A percentile compares a stretch with the other conserved stretches of the same genome.
Conservation (phyloP, 306 rosid genomes). For the Ormosia emarginata region DNA sequence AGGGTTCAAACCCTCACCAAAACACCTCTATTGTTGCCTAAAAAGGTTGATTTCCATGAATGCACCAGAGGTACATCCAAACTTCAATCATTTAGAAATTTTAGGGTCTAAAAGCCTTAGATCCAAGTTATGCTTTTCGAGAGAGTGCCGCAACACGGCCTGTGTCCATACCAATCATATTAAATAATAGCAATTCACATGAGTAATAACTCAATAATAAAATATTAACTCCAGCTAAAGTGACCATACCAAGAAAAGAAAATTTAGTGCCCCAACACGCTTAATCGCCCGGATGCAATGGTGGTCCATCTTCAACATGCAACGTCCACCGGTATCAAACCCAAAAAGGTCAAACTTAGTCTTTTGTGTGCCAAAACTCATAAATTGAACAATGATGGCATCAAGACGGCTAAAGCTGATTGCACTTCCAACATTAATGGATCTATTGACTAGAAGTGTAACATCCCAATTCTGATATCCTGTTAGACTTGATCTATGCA, state of each 20-base stretch:
- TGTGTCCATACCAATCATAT: no score
- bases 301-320: slow-evolving; percentile 98
- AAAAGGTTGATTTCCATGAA: no score
- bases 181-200: no score
- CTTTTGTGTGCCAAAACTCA: slow-evolving; percentile 37
- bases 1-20: no score
- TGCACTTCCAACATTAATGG: slow-evolving; percentile 85
- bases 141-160: no score
- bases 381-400: slow-evolving; percentile 99
- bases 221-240: background rate
- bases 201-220: background rate
- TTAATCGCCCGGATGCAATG: slow-evolving; percentile 98
- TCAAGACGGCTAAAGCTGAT: slow-evolving; percentile 81
- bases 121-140: no score
- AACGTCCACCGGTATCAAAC: slow-evolving; percentile 74
- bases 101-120: no score
- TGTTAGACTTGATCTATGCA: no score
- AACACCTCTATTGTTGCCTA: no score
- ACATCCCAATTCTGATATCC: no score
- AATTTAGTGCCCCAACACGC: slow-evolving; percentile 93
- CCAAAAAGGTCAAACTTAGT: background rate
- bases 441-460: slow-evolving; percentile 50
- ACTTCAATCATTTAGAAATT: no score
- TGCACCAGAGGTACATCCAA: no score
- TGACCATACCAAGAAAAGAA: slow-evolving; percentile 82